Evolutionary conservation across 176 grass and related monocot genomes (phyloP), one percentile per base, ranked within the genome.

Genomic region (Hyparrhenia diplandra): DNA sequence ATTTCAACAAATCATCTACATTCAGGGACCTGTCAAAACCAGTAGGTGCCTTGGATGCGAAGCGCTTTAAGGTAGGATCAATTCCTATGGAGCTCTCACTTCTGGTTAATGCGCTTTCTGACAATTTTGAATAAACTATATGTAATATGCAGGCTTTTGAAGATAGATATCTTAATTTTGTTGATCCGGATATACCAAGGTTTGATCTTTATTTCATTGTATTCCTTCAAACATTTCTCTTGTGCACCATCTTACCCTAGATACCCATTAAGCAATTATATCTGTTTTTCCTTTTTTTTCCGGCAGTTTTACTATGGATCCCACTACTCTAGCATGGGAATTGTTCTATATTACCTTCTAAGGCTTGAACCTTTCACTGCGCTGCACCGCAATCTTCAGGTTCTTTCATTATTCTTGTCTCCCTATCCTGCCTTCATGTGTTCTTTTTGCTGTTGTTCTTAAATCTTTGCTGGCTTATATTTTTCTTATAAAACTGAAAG

Each of bases 241-340:
- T 85, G 13, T 52, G 47, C 10, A 24, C 39, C 31, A 35, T 78
- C 21, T 79, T 66, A 25, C 12, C 40, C 58, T 72, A 67, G 36
- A 46, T 2, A n/a, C n/a, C 73, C 10, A 46, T 64, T 42, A 64
- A 81, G 27, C 13, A 71, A 77, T 37, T 8, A 29, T 77, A 20
- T 69, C 6, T 43, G 10, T 79, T 34, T 72, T 77, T 23, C 11
- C 21, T 87, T 74, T 25, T n/a, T n/a, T 87, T 59, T 10, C 8
- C 2, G 78, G 75, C 90, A 98, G 95, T 89, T 98, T 83, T 98
- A 98, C 71, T 98, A 98, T 80, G 95, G 92, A 90, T 98, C 95
- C 10, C 92, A 98, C 82, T 98, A 98, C 88, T 98, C 95, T 75
- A 98, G 95, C 80, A 95, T 98, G 95, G 95, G 95, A 51, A 98